A percentile compares a stretch with the other conserved stretches of the same genome.
phyloP scores from a whole-genome alignment of 768 basidiomycete genomes.

The Lentinula sp. region DNA sequence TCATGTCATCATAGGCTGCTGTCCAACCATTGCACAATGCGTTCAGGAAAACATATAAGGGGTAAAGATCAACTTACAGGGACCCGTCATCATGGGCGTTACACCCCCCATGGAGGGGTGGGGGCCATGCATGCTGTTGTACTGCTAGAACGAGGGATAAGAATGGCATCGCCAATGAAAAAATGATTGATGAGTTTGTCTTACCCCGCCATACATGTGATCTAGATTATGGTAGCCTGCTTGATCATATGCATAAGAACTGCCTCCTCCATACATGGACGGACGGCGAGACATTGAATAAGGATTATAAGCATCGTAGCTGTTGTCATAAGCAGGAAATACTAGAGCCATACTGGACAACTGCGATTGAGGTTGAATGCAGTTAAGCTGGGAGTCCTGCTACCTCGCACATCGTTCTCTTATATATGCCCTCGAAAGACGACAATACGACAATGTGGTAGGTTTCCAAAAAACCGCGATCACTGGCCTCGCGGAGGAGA shows the following conservation, averaged over 20 bases:
- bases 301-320: not conserved
- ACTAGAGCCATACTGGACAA: slow-evolving; percentile 4
- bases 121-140: not conserved
- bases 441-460: not conserved
- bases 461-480: not conserved
- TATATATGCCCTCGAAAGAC: not conserved
- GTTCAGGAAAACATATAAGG: not conserved
- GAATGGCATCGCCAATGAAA: not conserved
- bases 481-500: slow-evolving; percentile 5
- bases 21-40: not conserved
- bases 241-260: slow-evolving; percentile 1
- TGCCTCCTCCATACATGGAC: slow-evolving; percentile 1
- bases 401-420: not conserved
- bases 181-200: not conserved
- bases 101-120: not conserved
- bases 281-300: slow-evolving; percentile 3
- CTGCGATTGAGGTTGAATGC: not conserved
- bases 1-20: slow-evolving; percentile 52
- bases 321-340: not conserved
- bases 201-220: not conserved
- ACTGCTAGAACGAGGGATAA: not conserved
- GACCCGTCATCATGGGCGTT: not conserved
- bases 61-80: not conserved
- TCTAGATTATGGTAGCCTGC: not conserved
- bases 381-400: not conserved